A percentile compares a stretch with the other conserved stretches of the same genome.
phyloP scores from a whole-genome alignment of 2,329 filamentous ascomycete genomes.

The Teratosphaeriaceae sp. region DNA sequence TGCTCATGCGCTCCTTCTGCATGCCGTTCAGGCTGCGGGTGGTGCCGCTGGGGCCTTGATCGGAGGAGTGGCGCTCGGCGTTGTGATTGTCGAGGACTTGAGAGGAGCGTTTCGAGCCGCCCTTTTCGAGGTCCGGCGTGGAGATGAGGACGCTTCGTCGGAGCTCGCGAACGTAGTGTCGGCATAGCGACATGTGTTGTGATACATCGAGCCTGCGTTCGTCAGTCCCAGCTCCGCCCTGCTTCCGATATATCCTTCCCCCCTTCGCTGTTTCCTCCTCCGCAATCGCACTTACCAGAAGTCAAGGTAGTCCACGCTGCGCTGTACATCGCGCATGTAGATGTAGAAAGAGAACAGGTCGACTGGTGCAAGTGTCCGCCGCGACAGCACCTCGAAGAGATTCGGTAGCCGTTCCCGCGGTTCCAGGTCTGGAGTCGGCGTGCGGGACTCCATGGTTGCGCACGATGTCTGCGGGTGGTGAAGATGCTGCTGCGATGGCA shows the following conservation, averaged over 20 bases:
- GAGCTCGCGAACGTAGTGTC: conserved; percentile 93
- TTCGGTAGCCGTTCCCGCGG: too few species aligned
- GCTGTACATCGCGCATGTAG: conserved; percentile 97
- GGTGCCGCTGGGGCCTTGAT: conserved; percentile 28
- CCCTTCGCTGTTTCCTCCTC: too few species aligned
- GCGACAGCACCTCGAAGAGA: conserved; percentile 92
- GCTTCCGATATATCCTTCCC: background rate
- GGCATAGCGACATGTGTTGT: conserved; percentile 95
- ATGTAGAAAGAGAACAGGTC: conserved; percentile 99
- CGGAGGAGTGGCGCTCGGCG: conserved; percentile 40
- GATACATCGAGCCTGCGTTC: conserved; percentile 89
- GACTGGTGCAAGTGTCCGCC: conserved; percentile 85
- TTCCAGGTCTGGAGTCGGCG: too few species aligned
- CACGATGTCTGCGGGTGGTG: too few species aligned
- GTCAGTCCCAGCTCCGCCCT: background rate
- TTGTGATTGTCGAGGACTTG: conserved; percentile 57
- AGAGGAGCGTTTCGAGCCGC: conserved; percentile 68
- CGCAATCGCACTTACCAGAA: conserved; percentile 75
- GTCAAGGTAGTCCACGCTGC: conserved; percentile 94
- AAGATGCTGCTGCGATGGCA: too few species aligned
- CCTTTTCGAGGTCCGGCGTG: conserved; percentile 81
- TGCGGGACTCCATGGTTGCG: too few species aligned
- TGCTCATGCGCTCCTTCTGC: conserved; percentile 47
- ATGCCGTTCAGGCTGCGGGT: conserved; percentile 29
- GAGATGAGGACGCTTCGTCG: conserved; percentile 87